Percentiles rank a stretch among this genome's conserved stretches.
phyloP scores from a whole-genome alignment of 2,329 filamentous ascomycete species.

The Tolypocladium guangdongense region DNA sequence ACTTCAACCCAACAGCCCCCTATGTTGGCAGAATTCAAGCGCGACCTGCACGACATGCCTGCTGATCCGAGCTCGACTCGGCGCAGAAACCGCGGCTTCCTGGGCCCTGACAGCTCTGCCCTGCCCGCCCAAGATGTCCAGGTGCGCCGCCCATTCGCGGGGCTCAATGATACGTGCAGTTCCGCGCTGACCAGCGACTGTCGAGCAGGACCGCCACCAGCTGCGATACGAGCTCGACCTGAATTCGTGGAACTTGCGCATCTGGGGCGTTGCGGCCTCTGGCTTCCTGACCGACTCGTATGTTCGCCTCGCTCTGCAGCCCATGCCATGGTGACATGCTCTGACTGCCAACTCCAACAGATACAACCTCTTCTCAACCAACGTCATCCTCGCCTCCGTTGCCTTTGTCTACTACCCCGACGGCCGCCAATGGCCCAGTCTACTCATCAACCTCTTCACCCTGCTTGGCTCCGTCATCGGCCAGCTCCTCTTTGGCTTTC shows the following conservation, averaged over 20 bases:
- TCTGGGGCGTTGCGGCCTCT: conserved; percentile 44
- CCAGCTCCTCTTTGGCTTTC: conserved; percentile 40
- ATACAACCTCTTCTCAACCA: conserved; percentile 44
- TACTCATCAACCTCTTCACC: conserved; percentile 42
- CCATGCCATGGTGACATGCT: too few species aligned
- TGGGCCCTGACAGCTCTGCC: conserved; percentile 40
- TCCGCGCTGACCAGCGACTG: not conserved
- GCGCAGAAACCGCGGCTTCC: conserved; percentile 36
- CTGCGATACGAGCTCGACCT: conserved; percentile 42
- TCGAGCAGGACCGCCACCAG: conserved; percentile 35
- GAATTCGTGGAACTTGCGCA: conserved; percentile 43
- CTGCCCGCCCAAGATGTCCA: conserved; percentile 36
- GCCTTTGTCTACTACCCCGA: conserved; percentile 42
- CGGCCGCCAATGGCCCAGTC: conserved; percentile 30
- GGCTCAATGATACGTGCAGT: not conserved
- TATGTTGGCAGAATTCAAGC: not conserved
- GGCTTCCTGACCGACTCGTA: conserved; percentile 44
- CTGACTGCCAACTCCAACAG: conserved; percentile 14
- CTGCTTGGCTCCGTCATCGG: conserved; percentile 40
- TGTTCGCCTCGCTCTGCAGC: conserved; percentile 12
- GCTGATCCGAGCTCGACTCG: conserved; percentile 15
- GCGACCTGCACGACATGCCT: conserved; percentile 13
- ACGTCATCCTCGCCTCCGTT: conserved; percentile 41
- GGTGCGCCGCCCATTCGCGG: conserved; percentile 19
- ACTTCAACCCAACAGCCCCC: not conserved